Conservation (phyloP, 2,329 filamentous ascomycete species). For the Cladosporium oxysporum region DNA sequence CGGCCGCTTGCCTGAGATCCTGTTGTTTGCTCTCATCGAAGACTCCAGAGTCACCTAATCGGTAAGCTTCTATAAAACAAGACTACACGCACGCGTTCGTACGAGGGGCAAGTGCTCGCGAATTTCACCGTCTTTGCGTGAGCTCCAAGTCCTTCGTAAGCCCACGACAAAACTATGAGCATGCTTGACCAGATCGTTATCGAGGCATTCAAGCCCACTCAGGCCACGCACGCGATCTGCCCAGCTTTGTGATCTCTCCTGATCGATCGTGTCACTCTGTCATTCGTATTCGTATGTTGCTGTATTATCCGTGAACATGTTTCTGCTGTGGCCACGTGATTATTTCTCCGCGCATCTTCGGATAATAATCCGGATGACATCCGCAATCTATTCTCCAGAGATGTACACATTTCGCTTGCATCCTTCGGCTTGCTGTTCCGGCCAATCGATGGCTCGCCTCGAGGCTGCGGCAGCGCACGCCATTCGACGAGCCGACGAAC, state of each 20-base stretch:
- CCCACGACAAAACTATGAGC: neutral
- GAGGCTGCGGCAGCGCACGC: neutral
- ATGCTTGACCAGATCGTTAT: neutral
- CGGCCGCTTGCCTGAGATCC: neutral
- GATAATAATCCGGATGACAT: conserved; percentile 15
- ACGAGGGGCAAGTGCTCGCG: neutral
- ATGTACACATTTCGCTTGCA: neutral
- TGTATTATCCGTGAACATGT: neutral
- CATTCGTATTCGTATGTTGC: neutral
- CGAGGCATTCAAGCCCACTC: neutral
- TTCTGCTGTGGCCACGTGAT: neutral
- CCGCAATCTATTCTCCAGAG: neutral
- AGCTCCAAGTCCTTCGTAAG: neutral
- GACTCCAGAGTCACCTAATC: neutral
- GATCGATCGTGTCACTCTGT: neutral
- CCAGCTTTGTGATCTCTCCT: neutral
- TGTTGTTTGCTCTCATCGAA: neutral
- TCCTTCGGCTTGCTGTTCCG: conserved; percentile 3
- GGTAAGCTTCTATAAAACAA: neutral
- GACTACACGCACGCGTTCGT: neutral
- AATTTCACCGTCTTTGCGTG: neutral
- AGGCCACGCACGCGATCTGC: neutral
- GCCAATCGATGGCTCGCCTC: neutral
- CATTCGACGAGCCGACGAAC: conserved; percentile 5
- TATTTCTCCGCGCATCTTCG: neutral